A percentile compares a stretch with the other conserved stretches of the same genome.
phyloP scores from a whole-genome alignment of 768 basidiomycete species.

The Russula vinacea region DNA sequence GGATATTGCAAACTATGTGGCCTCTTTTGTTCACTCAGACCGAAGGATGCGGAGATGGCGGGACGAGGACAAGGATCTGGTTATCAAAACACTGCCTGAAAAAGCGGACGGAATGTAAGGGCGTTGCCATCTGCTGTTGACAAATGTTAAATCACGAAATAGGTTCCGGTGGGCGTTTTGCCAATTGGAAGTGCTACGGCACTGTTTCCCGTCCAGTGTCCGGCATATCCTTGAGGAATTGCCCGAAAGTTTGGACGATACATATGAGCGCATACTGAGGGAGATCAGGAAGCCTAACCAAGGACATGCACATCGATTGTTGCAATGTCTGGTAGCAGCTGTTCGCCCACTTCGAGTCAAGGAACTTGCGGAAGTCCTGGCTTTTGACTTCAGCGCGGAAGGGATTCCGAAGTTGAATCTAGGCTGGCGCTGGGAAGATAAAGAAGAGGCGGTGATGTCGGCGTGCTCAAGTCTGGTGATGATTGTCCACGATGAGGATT shows the following conservation, averaged over 20 bases:
- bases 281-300: not conserved
- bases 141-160: too few relatives aligned
- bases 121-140: too few relatives aligned
- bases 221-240: not conserved
- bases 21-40: not conserved
- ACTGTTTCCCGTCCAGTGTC: not conserved
- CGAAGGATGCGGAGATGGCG: not conserved
- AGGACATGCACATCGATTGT: slow-evolving; percentile 1
- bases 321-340: slow-evolving; percentile 6
- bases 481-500: not conserved
- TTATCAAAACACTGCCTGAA: not conserved
- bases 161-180: not conserved
- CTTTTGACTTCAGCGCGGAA: not conserved
- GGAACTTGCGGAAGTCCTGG: slow-evolving; percentile 6
- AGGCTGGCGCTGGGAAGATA: not conserved
- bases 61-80: not conserved
- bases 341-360: slow-evolving; percentile 8
- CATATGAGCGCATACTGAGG: slow-evolving; percentile 6
- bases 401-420: not conserved
- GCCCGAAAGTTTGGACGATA: slow-evolving; percentile 1
- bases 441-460: not conserved
- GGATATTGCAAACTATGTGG: not conserved
- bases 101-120: slow-evolving; percentile 2
- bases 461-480: slow-evolving; percentile 3
- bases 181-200: not conserved